Percentiles rank a stretch among this genome's conserved stretches.
phyloP scores from a whole-genome alignment of 2,329 filamentous ascomycete genomes.

The Pseudogymnoascus sp. region DNA sequence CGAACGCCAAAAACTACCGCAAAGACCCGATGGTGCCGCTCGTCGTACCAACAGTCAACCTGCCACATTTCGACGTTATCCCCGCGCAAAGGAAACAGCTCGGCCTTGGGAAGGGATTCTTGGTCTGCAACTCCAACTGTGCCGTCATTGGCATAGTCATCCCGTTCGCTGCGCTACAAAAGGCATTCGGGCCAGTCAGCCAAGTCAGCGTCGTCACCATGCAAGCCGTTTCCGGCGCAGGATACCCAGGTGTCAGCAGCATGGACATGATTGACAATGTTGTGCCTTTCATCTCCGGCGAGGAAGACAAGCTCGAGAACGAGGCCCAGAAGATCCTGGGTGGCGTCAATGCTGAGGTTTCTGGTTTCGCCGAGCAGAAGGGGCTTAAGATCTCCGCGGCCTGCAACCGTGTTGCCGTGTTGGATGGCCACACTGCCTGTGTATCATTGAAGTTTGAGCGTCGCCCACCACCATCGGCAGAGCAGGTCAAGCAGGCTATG shows the following conservation, averaged over 20 bases:
- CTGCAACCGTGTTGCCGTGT: constrained; percentile 89
- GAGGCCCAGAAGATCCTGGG: constrained; percentile 95
- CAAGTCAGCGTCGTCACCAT: constrained; percentile 74
- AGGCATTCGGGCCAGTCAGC: constrained; percentile 75
- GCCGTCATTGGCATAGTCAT: constrained; percentile 94
- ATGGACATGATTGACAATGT: constrained; percentile 98
- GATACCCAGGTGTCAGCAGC: constrained; percentile 78
- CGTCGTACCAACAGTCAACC: constrained; percentile 91
- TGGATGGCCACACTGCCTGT: constrained; percentile 93
- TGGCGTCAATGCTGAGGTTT: constrained; percentile 57
- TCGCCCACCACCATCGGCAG: constrained; percentile 62
- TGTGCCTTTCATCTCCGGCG: constrained; percentile 83
- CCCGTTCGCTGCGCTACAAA: constrained; percentile 82
- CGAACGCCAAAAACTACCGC: constrained; percentile 96
- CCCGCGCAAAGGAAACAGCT: constrained; percentile 74
- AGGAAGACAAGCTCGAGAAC: constrained; percentile 92
- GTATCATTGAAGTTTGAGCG: constrained; percentile 77
- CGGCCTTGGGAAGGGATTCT: constrained; percentile 71
- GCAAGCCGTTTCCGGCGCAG: constrained; percentile 89
- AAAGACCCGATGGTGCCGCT: constrained; percentile 83
- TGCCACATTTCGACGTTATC: constrained; percentile 76
- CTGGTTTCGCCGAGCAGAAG: constrained; percentile 67
- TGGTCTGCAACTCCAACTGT: constrained; percentile 98
- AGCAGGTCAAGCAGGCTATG: constrained; percentile 71
- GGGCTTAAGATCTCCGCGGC: constrained; percentile 71